A percentile compares a stretch with the other conserved stretches of the same genome.
Conservation (phyloP, 441 rosid species). For the Breynia disticha region DNA sequence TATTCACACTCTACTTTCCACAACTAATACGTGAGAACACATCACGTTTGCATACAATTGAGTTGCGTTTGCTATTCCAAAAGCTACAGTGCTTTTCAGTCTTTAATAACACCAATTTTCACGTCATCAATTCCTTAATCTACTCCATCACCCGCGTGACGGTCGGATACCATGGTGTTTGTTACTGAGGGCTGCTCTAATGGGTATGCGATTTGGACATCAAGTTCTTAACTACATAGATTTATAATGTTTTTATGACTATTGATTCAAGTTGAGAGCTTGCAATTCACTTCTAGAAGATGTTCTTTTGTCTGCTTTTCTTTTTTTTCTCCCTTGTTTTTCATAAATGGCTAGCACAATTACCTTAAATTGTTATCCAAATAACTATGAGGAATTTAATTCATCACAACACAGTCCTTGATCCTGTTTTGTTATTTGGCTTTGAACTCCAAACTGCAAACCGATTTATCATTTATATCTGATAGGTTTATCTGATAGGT, state of each 20-base stretch:
- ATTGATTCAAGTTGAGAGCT: no score
- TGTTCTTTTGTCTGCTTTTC: no score
- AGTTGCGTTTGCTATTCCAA: no score
- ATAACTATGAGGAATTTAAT: no score
- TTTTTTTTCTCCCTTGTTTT: no score
- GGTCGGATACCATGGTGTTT: constrained; percentile 3
- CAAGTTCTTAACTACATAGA: not conserved
- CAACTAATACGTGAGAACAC: no score
- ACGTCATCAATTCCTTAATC: not conserved
- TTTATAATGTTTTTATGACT: not conserved
- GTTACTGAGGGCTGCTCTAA: constrained; percentile 7
- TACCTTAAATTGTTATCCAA: not conserved
- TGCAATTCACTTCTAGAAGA: no score
- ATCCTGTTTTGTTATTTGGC: constrained; percentile 1
- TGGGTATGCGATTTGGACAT: constrained; percentile 4
- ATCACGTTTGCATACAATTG: no score
- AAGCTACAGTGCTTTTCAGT: not conserved
- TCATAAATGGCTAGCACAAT: not conserved
- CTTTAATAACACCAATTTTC: not conserved
- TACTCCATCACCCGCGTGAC: not conserved
- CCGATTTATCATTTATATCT: not conserved
- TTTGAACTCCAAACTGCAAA: constrained; percentile 1
- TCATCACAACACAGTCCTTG: not conserved
- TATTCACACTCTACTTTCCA: no score
- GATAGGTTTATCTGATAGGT: not conserved